These are phyloP conservation scores for Xenosphaeropsis pyriputrescens DNA, from an alignment of 2,329 filamentous ascomycete genomes.

Conservation along the genomic window DNA sequence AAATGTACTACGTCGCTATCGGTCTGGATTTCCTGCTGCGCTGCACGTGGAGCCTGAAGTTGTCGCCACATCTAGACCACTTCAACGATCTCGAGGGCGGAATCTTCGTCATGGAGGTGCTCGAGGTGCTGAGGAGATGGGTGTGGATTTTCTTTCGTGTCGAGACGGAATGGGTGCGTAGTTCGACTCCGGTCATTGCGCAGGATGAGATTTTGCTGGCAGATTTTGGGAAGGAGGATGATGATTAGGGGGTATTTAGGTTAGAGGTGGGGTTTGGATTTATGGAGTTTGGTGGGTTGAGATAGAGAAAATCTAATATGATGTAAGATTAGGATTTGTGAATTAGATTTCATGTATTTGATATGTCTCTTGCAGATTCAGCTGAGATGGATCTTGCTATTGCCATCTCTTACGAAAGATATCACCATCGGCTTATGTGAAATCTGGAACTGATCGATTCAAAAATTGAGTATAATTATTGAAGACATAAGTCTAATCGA, in stretches of 20 bases:
- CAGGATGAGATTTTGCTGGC: conserved; percentile 62
- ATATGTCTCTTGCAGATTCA: no score
- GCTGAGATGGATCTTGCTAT: no score
- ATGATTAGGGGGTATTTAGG: conserved; percentile 21
- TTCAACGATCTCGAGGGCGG: conserved; percentile 78
- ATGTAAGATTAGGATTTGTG: no score
- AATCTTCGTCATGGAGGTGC: conserved; percentile 73
- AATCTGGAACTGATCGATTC: no score
- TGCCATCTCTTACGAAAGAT: no score
- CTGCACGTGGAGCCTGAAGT: conserved; percentile 83
- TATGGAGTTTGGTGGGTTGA: no score
- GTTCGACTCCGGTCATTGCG: conserved; percentile 29
- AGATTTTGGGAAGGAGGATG: conserved; percentile 54
- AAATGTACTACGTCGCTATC: conserved; percentile 74
- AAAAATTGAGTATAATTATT: no score
- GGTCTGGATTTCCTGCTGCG: conserved; percentile 65
- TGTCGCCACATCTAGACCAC: conserved; percentile 68
- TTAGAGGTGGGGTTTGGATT: no score
- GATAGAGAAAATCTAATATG: no score
- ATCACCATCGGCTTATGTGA: no score
- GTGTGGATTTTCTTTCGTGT: conserved; percentile 95
- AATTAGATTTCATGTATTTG: no score
- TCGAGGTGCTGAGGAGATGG: conserved; percentile 83
- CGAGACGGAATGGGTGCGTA: conserved; percentile 80
- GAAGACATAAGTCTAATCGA: no score